These are phyloP conservation scores for Candida verbasci DNA, from an alignment of 805 yeast genomes.

Conservation along the genomic window DNA sequence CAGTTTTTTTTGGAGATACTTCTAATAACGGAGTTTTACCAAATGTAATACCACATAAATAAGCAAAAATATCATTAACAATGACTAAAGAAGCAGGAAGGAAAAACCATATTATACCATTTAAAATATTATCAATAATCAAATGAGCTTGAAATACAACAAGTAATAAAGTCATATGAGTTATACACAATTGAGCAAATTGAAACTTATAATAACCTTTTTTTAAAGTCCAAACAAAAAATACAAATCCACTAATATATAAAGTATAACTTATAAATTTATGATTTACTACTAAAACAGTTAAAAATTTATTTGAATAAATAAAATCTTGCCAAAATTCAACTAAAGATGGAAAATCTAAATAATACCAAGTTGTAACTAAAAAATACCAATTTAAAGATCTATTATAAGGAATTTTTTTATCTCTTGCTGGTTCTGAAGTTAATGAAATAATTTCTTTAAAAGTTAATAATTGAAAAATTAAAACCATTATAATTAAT, in stretches of 20 bases:
- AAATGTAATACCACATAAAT: conserved; percentile 93
- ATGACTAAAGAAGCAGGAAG: conserved; percentile 90
- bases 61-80: conserved; percentile 93
- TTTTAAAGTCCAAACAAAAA: conserved; percentile 83
- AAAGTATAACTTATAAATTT: conserved; percentile 77
- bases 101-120: conserved; percentile 91
- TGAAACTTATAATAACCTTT: conserved; percentile 89
- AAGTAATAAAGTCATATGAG: conserved; percentile 87
- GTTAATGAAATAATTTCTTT: conserved; percentile 87
- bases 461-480: conserved; percentile 78
- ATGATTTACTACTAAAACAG: conserved; percentile 70
- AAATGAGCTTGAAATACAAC: conserved; percentile 94
- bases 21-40: conserved; percentile 90
- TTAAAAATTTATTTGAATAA: conserved; percentile 47
- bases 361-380: conserved; percentile 78
- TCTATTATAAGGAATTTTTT: conserved; percentile 75
- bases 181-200: conserved; percentile 87
- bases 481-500: conserved; percentile 65
- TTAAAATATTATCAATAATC: conserved; percentile 81
- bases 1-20: conserved; percentile 94
- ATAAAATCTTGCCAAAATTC: conserved; percentile 57
- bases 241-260: conserved; percentile 82
- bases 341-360: conserved; percentile 82
- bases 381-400: conserved; percentile 92
- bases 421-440: conserved; percentile 77